A percentile compares a stretch with the other conserved stretches of the same genome.
These are phyloP conservation scores for Penicillium taxi DNA, from an alignment of 495 filamentous ascomycete genomes.

Conservation along the genomic window DNA sequence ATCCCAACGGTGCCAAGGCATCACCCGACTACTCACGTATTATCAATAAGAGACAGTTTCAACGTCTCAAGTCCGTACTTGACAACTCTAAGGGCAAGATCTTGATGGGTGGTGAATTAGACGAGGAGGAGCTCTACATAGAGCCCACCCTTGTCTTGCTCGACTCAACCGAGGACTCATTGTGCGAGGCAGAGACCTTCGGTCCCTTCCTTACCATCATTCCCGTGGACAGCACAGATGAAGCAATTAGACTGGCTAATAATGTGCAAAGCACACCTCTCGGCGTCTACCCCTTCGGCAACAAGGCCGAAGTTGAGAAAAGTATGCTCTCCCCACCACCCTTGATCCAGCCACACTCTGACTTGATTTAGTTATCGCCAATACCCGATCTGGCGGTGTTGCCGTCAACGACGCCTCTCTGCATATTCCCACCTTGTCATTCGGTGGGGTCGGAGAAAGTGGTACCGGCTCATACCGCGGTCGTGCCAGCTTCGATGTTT, in stretches of 20 bases:
- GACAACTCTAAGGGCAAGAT: slow-evolving; percentile 77
- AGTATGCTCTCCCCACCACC: slow-evolving; percentile 25
- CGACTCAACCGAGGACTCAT: slow-evolving; percentile 62
- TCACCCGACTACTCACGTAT: slow-evolving; percentile 72
- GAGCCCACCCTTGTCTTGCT: slow-evolving; percentile 80
- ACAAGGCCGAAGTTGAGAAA: slow-evolving; percentile 61
- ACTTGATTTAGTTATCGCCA: slow-evolving; percentile 43
- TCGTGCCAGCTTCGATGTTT: slow-evolving; percentile 73
- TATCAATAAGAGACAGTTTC: slow-evolving; percentile 68
- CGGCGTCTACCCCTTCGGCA: slow-evolving; percentile 76
- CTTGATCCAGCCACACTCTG: slow-evolving; percentile 3
- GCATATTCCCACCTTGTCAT: slow-evolving; percentile 74
- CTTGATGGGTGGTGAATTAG: slow-evolving; percentile 72
- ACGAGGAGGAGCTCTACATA: slow-evolving; percentile 71
- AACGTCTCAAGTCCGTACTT: slow-evolving; percentile 81
- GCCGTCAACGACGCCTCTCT: slow-evolving; percentile 76
- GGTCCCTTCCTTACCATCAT: slow-evolving; percentile 80
- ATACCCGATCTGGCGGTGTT: slow-evolving; percentile 68
- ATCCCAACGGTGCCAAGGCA: slow-evolving; percentile 67
- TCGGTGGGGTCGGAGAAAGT: slow-evolving; percentile 85
- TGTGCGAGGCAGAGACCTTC: slow-evolving; percentile 78
- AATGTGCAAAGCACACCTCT: slow-evolving; percentile 71
- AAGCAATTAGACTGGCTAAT: slow-evolving; percentile 72
- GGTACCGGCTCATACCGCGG: slow-evolving; percentile 82
- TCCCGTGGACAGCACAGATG: slow-evolving; percentile 64